These are phyloP conservation scores for Paramecium bursaria DNA, from an alignment of 73 alveolate genomes.

Conservation along the genomic window DNA sequence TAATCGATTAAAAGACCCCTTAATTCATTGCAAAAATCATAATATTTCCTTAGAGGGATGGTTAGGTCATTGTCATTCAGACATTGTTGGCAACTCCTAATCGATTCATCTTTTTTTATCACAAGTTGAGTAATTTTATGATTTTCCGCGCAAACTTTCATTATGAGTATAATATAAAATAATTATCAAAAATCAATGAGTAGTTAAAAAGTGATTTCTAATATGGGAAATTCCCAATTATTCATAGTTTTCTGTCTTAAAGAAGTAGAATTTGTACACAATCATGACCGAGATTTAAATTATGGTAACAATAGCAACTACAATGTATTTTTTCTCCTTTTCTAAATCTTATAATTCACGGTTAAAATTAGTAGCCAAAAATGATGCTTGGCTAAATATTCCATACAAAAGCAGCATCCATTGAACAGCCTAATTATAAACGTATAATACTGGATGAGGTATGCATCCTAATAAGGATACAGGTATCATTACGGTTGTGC, in stretches of 20 bases:
- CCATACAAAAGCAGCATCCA: slow-evolving; percentile 51
- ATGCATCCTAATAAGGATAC: slow-evolving; percentile 3
- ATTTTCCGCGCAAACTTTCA: too few relatives aligned
- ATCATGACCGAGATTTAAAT: slow-evolving; percentile 10
- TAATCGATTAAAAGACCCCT: too few relatives aligned
- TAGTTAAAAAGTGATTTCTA: too few relatives aligned
- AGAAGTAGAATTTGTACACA: slow-evolving; percentile 33
- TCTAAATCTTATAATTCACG: slow-evolving; percentile 4
- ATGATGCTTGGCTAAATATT: slow-evolving; percentile 12
- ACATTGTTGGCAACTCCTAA: too few relatives aligned
- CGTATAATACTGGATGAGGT: slow-evolving; percentile 15
- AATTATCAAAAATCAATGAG: too few relatives aligned
- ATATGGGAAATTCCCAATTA: too few relatives aligned
- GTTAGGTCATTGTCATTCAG: too few relatives aligned
- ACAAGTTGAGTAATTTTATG: too few relatives aligned
- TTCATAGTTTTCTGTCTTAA: slow-evolving; percentile 1
- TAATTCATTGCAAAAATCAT: too few relatives aligned
- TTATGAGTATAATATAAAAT: too few relatives aligned
- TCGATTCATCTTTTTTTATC: too few relatives aligned
- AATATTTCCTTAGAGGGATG: too few relatives aligned
- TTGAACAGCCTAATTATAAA: slow-evolving; percentile 15
- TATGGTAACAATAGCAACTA: neutral
- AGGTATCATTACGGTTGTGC: slow-evolving; percentile 48
- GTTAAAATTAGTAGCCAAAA: slow-evolving; percentile 24
- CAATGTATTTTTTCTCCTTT: slow-evolving; percentile 29